Percentiles rank a stretch among this genome's conserved stretches.
phyloP scores from a whole-genome alignment of 805 yeast genomes.

The Metschnikowia orientalis region DNA sequence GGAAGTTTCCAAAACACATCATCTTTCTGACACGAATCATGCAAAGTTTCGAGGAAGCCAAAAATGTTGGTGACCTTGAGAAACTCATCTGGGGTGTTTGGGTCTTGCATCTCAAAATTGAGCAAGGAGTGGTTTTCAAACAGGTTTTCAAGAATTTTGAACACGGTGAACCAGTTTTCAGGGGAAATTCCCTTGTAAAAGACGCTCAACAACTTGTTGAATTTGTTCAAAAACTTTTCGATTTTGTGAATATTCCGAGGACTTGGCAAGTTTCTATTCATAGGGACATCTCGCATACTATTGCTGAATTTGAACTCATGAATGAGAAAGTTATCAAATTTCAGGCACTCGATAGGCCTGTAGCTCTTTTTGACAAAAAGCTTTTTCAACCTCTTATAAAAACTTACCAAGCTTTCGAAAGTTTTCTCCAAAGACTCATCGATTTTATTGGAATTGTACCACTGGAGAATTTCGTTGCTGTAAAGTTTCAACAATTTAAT shows the following conservation, averaged over 20 bases:
- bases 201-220: conserved; percentile 59
- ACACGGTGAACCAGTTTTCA: conserved; percentile 76
- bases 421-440: conserved; percentile 30
- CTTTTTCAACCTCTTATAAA: conserved; percentile 65
- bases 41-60: conserved; percentile 60
- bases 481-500: conserved; percentile 61
- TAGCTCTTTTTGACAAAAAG: conserved; percentile 66
- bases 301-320: conserved; percentile 42
- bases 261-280: conserved; percentile 43
- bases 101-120: conserved; percentile 43
- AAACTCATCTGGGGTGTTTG: conserved; percentile 46
- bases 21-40: conserved; percentile 41
- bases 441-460: conserved; percentile 43
- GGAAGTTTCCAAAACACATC: conserved; percentile 52
- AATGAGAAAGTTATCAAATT: conserved; percentile 34
- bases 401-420: conserved; percentile 37
- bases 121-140: conserved; percentile 58
- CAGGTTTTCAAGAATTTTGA: conserved; percentile 68
- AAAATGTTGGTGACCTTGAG: conserved; percentile 65
- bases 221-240: conserved; percentile 55
- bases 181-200: conserved; percentile 54
- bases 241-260: conserved; percentile 45
- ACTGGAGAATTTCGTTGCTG: conserved; percentile 59
- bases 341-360: conserved; percentile 49
- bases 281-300: conserved; percentile 42